Evolutionary conservation across 148 eudicot species (phyloP), one percentile per base, ranked within the genome.

Genomic region (Rhododendron kiyosumense): DNA sequence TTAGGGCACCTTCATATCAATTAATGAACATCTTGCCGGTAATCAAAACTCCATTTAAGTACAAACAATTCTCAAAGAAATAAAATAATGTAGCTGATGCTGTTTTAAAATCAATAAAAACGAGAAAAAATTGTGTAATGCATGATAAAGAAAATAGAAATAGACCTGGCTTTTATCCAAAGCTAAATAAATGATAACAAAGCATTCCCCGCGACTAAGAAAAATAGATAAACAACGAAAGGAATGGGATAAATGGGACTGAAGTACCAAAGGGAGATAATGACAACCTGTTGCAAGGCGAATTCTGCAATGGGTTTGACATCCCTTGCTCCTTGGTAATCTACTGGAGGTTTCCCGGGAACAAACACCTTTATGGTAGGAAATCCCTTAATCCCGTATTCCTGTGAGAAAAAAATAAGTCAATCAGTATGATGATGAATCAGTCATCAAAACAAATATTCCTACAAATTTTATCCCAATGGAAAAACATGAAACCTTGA

Each of bases 311-410:
- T 94, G 57, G 98, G 96, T 88, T 94, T 96, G 36, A 85, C 97
- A 80, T 96, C 98, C 90, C 98, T 92, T 32, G 97, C 98, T 83
- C 99, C 99, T 88, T 87, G 91, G 85, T 97, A 97, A 93, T 94
- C 98, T 45, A 89, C 93, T 15, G 99, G 96, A 77, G 94, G 90
- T 87, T 95, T 95, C 75, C 99, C 99, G 78, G 97, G 95, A 69
- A 88, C 94, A 90, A 97, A 97, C 48, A 92, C 95, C 95, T 97
- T 95, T 77, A 97, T 97, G 81, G 98, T 97, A 52, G 99, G 99
- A 89, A 94, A 97, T 82, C 99, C 99, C 86, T 83, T 85, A 69
- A 95, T 95, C 52, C 99, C 99, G 89, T 97, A 95, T 89, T 97
- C 98, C 99, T 97, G 86, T 54, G 90, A 81, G 81, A 82, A 45